Conservation (phyloP, 208 protist genomes). For the Strigomonas galati region DNA sequence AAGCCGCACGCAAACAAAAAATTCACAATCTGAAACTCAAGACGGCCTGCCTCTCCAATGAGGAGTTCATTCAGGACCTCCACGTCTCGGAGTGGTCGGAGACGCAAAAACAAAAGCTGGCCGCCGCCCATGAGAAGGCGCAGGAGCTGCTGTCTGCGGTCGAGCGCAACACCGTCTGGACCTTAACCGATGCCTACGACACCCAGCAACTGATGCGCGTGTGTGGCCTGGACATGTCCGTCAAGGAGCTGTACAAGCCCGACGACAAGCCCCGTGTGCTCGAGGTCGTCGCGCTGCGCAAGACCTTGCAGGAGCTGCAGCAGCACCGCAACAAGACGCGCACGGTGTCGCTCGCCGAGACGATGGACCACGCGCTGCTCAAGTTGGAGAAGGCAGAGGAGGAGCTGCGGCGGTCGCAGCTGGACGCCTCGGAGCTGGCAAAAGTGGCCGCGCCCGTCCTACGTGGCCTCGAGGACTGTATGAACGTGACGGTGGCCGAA, state of each 20-base stretch:
- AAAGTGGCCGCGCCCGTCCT: conserved; percentile 49
- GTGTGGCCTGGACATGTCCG: conserved; percentile 44
- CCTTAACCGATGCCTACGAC: conserved; percentile 68
- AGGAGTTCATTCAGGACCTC: conserved; percentile 75
- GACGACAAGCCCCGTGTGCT: conserved; percentile 76
- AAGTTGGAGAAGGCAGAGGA: conserved; percentile 77
- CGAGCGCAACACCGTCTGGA: conserved; percentile 66
- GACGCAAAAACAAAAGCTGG: conserved; percentile 68
- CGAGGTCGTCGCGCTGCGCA: conserved; percentile 61
- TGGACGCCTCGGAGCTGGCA: conserved; percentile 60
- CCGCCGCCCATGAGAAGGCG: conserved; percentile 63
- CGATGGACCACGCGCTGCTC: conserved; percentile 62
- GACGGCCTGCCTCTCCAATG: conserved; percentile 69
- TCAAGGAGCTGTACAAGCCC: conserved; percentile 73
- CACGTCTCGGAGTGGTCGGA: conserved; percentile 73
- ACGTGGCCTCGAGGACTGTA: conserved; percentile 64
- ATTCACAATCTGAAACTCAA: conserved; percentile 80
- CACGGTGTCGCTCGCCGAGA: conserved; percentile 56
- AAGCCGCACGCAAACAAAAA: conserved; percentile 69
- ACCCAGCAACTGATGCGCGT: conserved; percentile 57
- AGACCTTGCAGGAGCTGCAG: conserved; percentile 61
- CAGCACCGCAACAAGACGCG: conserved; percentile 76
- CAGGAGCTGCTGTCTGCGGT: conserved; percentile 63
- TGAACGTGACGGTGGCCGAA: conserved; percentile 69
- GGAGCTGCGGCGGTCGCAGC: conserved; percentile 28